Evolutionary conservation across 306 rosid species (phyloP), one percentile per base, ranked within the genome.

Genomic region (Cercis canadensis): DNA sequence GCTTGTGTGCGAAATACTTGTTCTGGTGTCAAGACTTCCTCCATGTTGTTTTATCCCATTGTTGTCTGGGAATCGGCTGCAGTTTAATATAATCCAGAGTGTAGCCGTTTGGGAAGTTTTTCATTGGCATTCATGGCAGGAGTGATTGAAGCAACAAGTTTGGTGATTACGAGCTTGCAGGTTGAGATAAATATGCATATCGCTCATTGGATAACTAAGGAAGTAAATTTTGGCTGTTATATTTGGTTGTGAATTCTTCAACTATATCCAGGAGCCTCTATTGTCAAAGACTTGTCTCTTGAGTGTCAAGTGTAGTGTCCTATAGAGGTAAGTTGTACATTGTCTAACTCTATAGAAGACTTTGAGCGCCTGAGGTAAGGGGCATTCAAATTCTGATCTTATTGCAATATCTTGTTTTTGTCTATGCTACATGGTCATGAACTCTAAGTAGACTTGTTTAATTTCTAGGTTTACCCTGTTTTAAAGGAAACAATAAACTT

Each of bases 281-380:
- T 44, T 70, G 67, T 50, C 58, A 49, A 67, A 67, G 80, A 81
- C 66, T 72, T 67, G 64, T 66, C 55, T 52, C 46, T 41, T 60
- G 53, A 44, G 16, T 54, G 68, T 58, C 81, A 47, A 80, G 85
- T 67, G 73, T 74, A 74, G 51, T 72, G 65, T 72, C 76, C 70
- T 72, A 68, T 72, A 75, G 84, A 87, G 85, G 70, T 76, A 78
- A 87, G 83, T 64, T 85, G 89, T 86, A 87, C 87, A 86, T 88
- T 79, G 78, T 80, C 82, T 70, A 74, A 79, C 82, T 81, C 81
- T 87, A 70, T 72, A 69, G 69, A 74, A 81, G 79, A 80, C 79
- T 75, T 24, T 60, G 3, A 78, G 70, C 72, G 68, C 78, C 74
- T 69, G 58, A 43, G 77, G 72, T 49, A 29, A 78, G 75, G 83